A percentile compares a stretch with the other conserved stretches of the same genome.
Evolutionary conservation across 192 early-diverging fungal genomes (phyloP).

Genomic region (Coemansia reversa): DNA sequence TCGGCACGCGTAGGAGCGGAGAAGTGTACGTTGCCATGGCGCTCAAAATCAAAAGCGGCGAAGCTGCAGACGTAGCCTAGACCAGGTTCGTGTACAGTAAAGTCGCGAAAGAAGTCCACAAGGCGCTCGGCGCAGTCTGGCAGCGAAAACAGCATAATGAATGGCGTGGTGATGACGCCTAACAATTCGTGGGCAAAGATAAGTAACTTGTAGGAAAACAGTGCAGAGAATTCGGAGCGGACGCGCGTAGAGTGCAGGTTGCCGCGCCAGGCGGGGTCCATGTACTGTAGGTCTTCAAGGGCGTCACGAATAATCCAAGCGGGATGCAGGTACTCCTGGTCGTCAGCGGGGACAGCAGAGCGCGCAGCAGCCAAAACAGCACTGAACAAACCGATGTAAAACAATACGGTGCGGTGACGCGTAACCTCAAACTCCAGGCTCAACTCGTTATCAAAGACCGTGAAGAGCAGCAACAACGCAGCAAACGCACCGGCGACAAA

Average conservation of each 20-base stretch:
- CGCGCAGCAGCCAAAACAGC: conserved; percentile 76
- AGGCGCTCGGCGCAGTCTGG: conserved; percentile 73
- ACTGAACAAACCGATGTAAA: conserved; percentile 91
- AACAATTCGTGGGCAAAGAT: conserved; percentile 82
- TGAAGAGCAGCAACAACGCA: conserved; percentile 77
- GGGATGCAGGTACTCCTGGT: conserved; percentile 81
- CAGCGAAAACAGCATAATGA: conserved; percentile 77
- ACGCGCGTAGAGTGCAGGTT: conserved; percentile 83
- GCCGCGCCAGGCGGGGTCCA: conserved; percentile 82
- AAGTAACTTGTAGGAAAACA: conserved; percentile 79
- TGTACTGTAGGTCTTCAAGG: conserved; percentile 85
- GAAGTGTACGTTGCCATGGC: conserved; percentile 86
- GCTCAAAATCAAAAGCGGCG: conserved; percentile 91
- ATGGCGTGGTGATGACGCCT: conserved; percentile 77
- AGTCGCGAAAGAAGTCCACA: conserved; percentile 94
- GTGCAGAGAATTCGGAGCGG: conserved; percentile 68
- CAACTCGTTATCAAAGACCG: conserved; percentile 83
- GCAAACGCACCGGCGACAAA: conserved; percentile 90
- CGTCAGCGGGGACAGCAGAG: conserved; percentile 77
- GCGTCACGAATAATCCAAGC: conserved; percentile 71
- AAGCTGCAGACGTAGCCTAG: conserved; percentile 96
- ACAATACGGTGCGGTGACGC: conserved; percentile 81
- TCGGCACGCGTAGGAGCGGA: conserved; percentile 66
- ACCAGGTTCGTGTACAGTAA: conserved; percentile 87
- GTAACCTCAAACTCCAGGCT: conserved; percentile 91